Percentiles rank a stretch among this genome's conserved stretches.
phyloP scores from a whole-genome alignment of 805 yeast genomes.

The Nakazawaea sp. region DNA sequence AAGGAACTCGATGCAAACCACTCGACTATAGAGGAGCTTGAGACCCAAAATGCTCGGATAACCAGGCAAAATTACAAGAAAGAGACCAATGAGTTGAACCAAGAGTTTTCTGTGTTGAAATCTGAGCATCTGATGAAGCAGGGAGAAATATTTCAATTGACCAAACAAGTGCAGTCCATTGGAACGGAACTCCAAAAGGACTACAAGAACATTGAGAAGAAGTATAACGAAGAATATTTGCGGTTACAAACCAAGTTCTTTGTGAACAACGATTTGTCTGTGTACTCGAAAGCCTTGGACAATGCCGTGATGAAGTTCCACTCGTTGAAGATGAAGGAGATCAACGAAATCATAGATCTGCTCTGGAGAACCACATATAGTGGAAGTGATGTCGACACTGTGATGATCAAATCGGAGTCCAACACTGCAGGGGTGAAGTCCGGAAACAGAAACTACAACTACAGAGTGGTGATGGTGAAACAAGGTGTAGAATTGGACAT shows the following conservation, averaged over 20 bases:
- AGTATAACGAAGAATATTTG: conserved; percentile 65
- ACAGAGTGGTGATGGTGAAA: conserved; percentile 92
- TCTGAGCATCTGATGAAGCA: conserved; percentile 64
- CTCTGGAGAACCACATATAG: conserved; percentile 91
- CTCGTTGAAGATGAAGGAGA: conserved; percentile 84
- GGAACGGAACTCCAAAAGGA: conserved; percentile 61
- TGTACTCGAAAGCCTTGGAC: conserved; percentile 82
- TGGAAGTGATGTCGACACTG: conserved; percentile 93
- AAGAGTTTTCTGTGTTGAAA: conserved; percentile 45
- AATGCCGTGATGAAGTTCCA: conserved; percentile 92
- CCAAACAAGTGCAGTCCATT: conserved; percentile 56
- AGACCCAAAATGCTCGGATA: conserved; percentile 50
- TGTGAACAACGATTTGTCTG: conserved; percentile 73
- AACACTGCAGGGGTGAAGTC: conserved; percentile 34
- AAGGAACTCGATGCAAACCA: conserved; percentile 30
- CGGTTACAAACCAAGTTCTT: conserved; percentile 68
- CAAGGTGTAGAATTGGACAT: conserved; percentile 89
- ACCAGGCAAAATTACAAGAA: conserved; percentile 56
- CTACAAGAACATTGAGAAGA: conserved; percentile 56
- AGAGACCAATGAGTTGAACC: conserved; percentile 44
- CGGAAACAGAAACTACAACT: conserved; percentile 69
- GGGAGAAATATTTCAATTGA: conserved; percentile 83
- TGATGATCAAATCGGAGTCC: conserved; percentile 77
- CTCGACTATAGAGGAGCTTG: conserved; percentile 35
- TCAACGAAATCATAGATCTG: conserved; percentile 81